A percentile compares a stretch with the other conserved stretches of the same genome.
Evolutionary conservation across 208 protist genomes (phyloP).

Genomic region (Polymyxa betae): DNA sequence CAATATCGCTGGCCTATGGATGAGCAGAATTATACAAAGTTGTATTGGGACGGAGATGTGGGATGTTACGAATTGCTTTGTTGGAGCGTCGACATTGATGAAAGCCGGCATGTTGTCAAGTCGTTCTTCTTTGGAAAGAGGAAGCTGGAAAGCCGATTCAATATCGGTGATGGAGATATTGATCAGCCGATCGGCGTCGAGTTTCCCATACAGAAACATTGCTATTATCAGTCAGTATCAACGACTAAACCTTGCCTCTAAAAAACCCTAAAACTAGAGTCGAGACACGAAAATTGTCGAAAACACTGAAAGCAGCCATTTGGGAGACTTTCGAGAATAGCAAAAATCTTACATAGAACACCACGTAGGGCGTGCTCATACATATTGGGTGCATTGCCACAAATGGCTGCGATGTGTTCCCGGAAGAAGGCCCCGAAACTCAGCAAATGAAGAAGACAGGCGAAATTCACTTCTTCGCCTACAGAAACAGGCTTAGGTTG

Average conservation of each 20-base stretch:
- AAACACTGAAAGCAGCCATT: no score
- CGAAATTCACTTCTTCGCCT: conserved; percentile 14
- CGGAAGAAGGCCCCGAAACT: conserved; percentile 2
- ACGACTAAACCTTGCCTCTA: no score
- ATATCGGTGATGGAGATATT: not conserved
- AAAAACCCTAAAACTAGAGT: no score
- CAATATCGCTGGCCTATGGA: conserved; percentile 8
- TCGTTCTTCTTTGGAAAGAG: conserved; percentile 20
- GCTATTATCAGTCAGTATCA: not conserved
- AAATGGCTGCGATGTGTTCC: not conserved
- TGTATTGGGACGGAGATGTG: not conserved
- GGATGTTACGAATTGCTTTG: not conserved
- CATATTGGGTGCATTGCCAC: not conserved
- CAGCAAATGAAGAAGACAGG: not conserved
- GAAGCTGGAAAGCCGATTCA: conserved; percentile 25
- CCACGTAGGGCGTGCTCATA: not conserved
- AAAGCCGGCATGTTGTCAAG: not conserved
- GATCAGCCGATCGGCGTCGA: not conserved
- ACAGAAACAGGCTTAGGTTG: not conserved
- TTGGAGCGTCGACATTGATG: not conserved
- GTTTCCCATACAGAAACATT: not conserved
- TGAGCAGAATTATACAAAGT: not conserved
- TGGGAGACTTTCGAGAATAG: no score
- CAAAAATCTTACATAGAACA: not conserved
- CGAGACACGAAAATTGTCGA: no score